Percentiles rank a stretch among this genome's conserved stretches.
Evolutionary conservation across 176 grass and related monocot species (phyloP).

Genomic region (Elaeis guineensis): DNA sequence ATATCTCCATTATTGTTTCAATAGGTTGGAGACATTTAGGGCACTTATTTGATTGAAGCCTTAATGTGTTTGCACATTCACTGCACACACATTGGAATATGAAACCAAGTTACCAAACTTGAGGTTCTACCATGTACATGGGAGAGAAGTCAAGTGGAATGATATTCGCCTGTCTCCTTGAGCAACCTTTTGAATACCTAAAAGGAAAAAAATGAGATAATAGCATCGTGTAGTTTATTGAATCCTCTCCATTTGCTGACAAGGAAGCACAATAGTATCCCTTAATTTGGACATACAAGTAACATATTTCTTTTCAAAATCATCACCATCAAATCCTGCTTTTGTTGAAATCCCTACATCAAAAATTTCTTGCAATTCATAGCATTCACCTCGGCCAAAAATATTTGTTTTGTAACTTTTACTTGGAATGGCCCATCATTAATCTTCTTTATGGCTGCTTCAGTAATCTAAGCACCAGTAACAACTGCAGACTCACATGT

Average conservation of each 20-base stretch:
- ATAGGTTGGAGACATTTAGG: constrained; percentile 87
- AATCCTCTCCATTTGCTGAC: constrained; percentile 80
- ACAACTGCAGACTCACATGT: constrained; percentile 5
- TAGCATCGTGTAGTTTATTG: neutral
- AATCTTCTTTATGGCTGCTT: constrained; percentile 69
- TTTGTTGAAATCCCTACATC: constrained; percentile 57
- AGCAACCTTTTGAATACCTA: too few species aligned
- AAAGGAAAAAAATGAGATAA: too few species aligned
- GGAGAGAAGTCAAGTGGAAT: too few species aligned
- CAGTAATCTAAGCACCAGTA: constrained; percentile 65
- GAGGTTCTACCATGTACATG: too few species aligned
- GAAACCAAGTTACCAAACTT: neutral
- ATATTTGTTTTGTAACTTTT: constrained; percentile 85
- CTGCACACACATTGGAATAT: constrained; percentile 78
- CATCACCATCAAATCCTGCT: constrained; percentile 45
- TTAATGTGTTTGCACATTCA: constrained; percentile 83
- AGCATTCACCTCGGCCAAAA: constrained; percentile 61
- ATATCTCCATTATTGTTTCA: constrained; percentile 77
- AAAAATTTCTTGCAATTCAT: constrained; percentile 90
- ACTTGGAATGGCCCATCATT: constrained; percentile 52
- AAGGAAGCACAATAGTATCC: constrained; percentile 79
- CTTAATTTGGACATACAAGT: constrained; percentile 87
- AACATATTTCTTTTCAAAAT: constrained; percentile 77
- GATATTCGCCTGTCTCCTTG: too few species aligned
- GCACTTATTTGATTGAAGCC: constrained; percentile 86